Conservation (phyloP, 1,284 basidiomycete species). For the Leccinum huronense region DNA sequence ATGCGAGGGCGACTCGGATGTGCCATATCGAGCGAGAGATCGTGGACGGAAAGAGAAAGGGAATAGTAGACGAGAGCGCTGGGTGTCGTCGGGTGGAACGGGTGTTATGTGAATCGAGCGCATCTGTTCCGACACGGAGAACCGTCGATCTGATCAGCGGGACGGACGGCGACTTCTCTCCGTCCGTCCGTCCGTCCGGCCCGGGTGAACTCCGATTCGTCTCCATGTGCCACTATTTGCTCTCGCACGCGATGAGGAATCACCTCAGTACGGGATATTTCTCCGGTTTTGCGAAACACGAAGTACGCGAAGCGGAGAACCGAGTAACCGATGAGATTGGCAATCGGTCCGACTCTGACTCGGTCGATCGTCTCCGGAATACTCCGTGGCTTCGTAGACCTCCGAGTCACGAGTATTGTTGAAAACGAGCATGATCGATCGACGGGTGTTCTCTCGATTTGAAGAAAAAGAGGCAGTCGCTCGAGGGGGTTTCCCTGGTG, state of each 20-base stretch:
- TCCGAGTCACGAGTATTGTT: too few species aligned
- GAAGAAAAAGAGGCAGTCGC: too few species aligned
- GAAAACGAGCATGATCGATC: too few species aligned
- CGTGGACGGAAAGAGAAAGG: background rate
- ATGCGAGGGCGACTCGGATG: slow-evolving; percentile 22
- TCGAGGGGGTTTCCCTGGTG: too few species aligned
- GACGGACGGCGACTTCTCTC: background rate
- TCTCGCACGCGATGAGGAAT: background rate
- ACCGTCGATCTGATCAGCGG: slow-evolving; percentile 4
- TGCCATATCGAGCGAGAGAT: slow-evolving; percentile 14
- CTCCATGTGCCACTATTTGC: background rate
- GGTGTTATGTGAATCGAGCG: background rate
- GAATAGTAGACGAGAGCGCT: background rate
- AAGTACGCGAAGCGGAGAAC: background rate
- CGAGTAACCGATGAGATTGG: too few species aligned
- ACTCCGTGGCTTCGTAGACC: too few species aligned
- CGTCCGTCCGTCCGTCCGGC: background rate
- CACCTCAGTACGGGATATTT: background rate
- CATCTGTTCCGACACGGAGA: background rate
- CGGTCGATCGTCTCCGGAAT: too few species aligned
- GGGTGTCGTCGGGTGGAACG: background rate
- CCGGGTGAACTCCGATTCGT: background rate
- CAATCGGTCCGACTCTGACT: too few species aligned
- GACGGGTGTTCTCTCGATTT: too few species aligned
- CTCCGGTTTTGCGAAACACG: background rate